Conservation (phyloP, 768 basidiomycete genomes). For the Strobilomyces confusus region DNA sequence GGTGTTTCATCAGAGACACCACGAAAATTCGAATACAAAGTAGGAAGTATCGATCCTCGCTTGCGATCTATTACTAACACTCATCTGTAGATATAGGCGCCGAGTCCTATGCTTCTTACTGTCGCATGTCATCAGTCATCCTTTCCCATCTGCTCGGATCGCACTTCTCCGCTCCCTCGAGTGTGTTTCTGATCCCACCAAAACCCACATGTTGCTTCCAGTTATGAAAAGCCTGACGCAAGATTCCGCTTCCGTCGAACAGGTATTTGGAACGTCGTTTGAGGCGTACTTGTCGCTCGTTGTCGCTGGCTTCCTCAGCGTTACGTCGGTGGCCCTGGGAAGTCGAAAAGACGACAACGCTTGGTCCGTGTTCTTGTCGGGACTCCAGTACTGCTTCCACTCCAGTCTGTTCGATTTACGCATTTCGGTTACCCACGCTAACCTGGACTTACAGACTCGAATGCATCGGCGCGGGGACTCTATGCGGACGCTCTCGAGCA, state of each 20-base stretch:
- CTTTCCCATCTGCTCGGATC: slow-evolving; percentile 44
- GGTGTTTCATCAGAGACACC: no score
- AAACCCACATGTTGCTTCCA: slow-evolving; percentile 56
- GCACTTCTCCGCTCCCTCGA: slow-evolving; percentile 48
- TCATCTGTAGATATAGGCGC: slow-evolving; percentile 54
- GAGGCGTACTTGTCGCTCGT: slow-evolving; percentile 31
- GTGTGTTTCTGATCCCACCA: slow-evolving; percentile 38
- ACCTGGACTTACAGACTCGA: slow-evolving; percentile 33
- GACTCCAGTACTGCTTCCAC: slow-evolving; percentile 42
- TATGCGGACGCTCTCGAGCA: slow-evolving; percentile 45
- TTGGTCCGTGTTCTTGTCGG: slow-evolving; percentile 50
- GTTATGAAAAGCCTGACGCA: slow-evolving; percentile 43
- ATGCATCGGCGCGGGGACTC: slow-evolving; percentile 35
- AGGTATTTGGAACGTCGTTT: slow-evolving; percentile 38
- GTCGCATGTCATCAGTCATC: slow-evolving; percentile 70
- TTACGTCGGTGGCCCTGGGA: slow-evolving; percentile 44
- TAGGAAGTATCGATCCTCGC: slow-evolving; percentile 29
- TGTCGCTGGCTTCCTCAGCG: slow-evolving; percentile 50
- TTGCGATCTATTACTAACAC: slow-evolving; percentile 23
- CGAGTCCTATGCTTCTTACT: slow-evolving; percentile 72
- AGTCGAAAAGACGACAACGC: slow-evolving; percentile 33
- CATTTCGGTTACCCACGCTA: background rate
- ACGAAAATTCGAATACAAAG: slow-evolving; percentile 46
- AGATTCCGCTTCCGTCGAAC: slow-evolving; percentile 19
- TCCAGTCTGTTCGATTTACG: slow-evolving; percentile 38